Evolutionary conservation across 2,329 filamentous ascomycete genomes (phyloP).

Genomic region (Diplodia intermedia): DNA sequence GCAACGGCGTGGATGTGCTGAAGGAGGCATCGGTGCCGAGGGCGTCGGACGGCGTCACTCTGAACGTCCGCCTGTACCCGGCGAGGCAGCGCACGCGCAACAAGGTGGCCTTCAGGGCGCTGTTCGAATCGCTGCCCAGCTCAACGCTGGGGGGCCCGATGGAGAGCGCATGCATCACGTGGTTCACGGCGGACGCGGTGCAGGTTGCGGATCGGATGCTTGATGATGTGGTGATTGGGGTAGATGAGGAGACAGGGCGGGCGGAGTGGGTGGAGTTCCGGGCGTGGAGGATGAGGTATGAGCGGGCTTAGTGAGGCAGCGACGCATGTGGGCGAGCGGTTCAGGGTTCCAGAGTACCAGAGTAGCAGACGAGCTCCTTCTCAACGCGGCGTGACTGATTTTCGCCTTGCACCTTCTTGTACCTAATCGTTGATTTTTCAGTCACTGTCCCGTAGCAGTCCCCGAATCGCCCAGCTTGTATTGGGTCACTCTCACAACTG

Average conservation of each 20-base stretch:
- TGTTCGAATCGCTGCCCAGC: neutral
- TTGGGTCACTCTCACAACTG: too few relatives aligned
- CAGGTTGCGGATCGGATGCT: constrained; percentile 17
- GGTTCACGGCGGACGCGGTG: neutral
- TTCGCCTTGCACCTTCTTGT: too few relatives aligned
- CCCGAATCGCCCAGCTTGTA: too few relatives aligned
- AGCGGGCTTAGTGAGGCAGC: neutral
- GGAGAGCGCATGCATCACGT: neutral
- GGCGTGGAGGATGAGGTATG: constrained; percentile 8
- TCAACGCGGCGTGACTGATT: too few relatives aligned
- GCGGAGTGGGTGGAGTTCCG: neutral
- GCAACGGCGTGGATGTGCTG: constrained; percentile 38
- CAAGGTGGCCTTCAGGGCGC: neutral
- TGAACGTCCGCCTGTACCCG: neutral
- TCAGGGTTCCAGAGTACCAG: too few relatives aligned
- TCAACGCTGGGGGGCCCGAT: neutral
- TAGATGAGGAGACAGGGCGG: constrained; percentile 2
- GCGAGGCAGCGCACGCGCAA: neutral
- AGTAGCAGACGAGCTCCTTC: too few relatives aligned
- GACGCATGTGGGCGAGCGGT: too few relatives aligned
- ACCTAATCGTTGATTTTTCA: too few relatives aligned
- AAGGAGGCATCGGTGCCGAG: neutral
- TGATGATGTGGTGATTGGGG: constrained; percentile 8
- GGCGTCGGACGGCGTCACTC: neutral
- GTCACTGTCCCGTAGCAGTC: too few relatives aligned